These are phyloP conservation scores for Trichoderma endophyticum DNA, from an alignment of 2,329 filamentous ascomycete genomes.

Conservation along the genomic window DNA sequence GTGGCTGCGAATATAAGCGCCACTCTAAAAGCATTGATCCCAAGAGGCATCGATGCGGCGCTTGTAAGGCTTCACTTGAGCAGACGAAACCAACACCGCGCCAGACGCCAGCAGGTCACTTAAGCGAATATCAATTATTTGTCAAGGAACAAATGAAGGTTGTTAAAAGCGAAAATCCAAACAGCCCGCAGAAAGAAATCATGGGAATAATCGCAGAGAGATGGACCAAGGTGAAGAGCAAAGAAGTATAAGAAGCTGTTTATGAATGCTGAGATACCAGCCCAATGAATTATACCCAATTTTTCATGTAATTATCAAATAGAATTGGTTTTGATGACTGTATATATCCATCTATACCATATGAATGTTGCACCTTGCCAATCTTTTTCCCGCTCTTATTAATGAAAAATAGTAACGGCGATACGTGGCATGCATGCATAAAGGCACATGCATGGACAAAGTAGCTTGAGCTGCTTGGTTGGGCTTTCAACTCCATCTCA, in stretches of 20 bases:
- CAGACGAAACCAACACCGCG: slow-evolving; percentile 76
- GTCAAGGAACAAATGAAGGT: slow-evolving; percentile 66
- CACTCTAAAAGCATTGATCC: slow-evolving; percentile 85
- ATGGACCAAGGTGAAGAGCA: slow-evolving; percentile 46
- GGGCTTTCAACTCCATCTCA: not conserved
- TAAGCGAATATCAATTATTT: slow-evolving; percentile 48
- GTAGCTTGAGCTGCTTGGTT: not conserved
- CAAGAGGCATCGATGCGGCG: slow-evolving; percentile 67
- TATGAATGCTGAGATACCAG: not conserved
- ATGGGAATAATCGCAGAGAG: slow-evolving; percentile 64
- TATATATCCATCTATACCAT: not conserved
- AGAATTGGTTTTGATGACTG: not conserved
- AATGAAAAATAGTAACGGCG: not conserved
- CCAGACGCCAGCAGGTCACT: slow-evolving; percentile 23
- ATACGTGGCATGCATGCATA: not conserved
- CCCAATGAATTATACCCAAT: not conserved
- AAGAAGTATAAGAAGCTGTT: not conserved
- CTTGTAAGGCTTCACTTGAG: slow-evolving; percentile 65
- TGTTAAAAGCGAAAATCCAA: slow-evolving; percentile 55
- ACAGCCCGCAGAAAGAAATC: slow-evolving; percentile 61
- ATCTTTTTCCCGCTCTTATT: not conserved
- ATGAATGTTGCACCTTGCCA: not conserved
- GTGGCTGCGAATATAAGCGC: slow-evolving; percentile 70
- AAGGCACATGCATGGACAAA: not conserved
- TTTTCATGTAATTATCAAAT: not conserved